These are phyloP conservation scores for Monilinia fructigena DNA, from an alignment of 2,329 filamentous ascomycete genomes.

Conservation along the genomic window DNA sequence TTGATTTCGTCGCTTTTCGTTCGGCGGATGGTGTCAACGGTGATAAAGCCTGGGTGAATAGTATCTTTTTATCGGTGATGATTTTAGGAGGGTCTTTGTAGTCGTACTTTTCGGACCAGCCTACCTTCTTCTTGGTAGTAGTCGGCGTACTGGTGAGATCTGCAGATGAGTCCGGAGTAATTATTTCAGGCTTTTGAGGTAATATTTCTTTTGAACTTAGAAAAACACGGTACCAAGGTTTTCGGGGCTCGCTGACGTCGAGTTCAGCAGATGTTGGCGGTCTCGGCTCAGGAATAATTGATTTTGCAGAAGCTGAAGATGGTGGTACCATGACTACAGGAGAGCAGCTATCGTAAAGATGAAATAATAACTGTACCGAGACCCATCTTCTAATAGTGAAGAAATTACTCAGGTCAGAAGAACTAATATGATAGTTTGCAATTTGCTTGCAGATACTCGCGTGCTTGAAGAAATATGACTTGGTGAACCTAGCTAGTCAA, in stretches of 20 bases:
- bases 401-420: neutral
- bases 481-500: neutral
- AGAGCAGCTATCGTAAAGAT: slow-evolving; percentile 24
- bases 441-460: slow-evolving; percentile 7
- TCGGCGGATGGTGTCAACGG: slow-evolving; percentile 41
- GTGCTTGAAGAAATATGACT: slow-evolving; percentile 8
- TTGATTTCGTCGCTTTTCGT: slow-evolving; percentile 64
- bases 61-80: slow-evolving; percentile 26
- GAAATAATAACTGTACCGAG: slow-evolving; percentile 8
- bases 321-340: slow-evolving; percentile 40
- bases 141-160: slow-evolving; percentile 35
- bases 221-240: slow-evolving; percentile 24
- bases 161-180: slow-evolving; percentile 40
- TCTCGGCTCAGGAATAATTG: slow-evolving; percentile 56
- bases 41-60: slow-evolving; percentile 23
- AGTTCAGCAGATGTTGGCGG: slow-evolving; percentile 64
- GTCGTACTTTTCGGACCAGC: slow-evolving; percentile 58
- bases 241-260: slow-evolving; percentile 41
- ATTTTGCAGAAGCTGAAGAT: slow-evolving; percentile 33
- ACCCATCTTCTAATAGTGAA: slow-evolving; percentile 19
- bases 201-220: slow-evolving; percentile 24
- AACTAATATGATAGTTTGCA: neutral
- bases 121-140: slow-evolving; percentile 54
- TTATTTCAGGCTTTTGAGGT: slow-evolving; percentile 24
- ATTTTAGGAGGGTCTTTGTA: slow-evolving; percentile 49